Base-by-base conservation (phyloP, 805 yeast genomes). In the Saturnispora serradocipensis region DNA sequence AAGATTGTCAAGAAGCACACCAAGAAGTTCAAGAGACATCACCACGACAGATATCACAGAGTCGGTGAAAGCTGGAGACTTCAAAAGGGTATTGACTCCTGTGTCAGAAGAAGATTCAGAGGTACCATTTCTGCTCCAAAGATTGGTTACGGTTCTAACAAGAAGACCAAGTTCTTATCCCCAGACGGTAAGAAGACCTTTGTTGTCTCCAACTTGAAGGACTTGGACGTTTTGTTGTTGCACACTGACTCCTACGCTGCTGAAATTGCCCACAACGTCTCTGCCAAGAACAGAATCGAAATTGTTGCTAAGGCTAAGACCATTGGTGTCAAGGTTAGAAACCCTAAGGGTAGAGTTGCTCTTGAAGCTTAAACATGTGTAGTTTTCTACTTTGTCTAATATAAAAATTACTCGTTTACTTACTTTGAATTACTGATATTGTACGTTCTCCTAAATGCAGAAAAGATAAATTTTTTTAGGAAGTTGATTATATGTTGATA, bases 1-100 rank as follows among this genome's bases (percentile, higher is more conserved):
- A 90, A 88, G 91, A 93, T 93, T 79, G 97, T 91, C 76, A 95
- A 93, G 91, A 93, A 93, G 89, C 93, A 90, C 88, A 74, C 89
- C 72, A 88, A 88, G 84, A 86, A 86, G 84, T 93, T 93, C 87
- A 95, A 90, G 91, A 89, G 99, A 82, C 98, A 91, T 77, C 99
- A 93, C 84, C 89, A 97, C 76, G 99, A 93, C 86, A 88, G 97
- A 80, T 91, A 89, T 80, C 84, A 83, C 84, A 90, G 99, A 80
- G 97, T 93, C 67, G 79, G 88, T 71, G 97, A 88, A 80, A 85
- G 84, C 84, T 95, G 99, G 99, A 93, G 99, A 88, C 91, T 93
- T 82, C 99, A 95, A 81, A 93, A 93, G 88, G 99, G 99, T 93
- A 93, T 93, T 74, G 99, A 93, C 83, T 90, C 98, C 67, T 83